phyloP scores from a whole-genome alignment of 108 stramenopile species.

The Cyclotella kingstonii region DNA sequence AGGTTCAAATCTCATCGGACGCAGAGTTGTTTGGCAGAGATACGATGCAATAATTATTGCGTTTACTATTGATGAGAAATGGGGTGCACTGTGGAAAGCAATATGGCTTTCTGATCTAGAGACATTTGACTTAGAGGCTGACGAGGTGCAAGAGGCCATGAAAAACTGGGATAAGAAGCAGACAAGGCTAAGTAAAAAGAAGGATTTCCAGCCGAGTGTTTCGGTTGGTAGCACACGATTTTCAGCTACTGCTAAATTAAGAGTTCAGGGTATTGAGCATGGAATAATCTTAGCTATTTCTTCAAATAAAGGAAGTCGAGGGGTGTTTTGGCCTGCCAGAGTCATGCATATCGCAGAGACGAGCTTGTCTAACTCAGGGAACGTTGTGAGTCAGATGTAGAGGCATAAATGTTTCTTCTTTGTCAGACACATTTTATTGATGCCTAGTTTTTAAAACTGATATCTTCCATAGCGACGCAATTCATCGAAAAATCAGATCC shows the following conservation, averaged over 20 bases:
- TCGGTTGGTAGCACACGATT: conserved; percentile 51
- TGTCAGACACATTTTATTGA: too few relatives aligned
- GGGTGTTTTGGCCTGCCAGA: conserved; percentile 84
- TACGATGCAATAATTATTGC: conserved; percentile 80
- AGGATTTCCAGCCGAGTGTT: background rate
- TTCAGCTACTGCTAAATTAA: conserved; percentile 53
- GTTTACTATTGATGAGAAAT: conserved; percentile 71
- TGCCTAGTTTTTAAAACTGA: too few relatives aligned
- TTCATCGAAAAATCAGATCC: conserved; percentile 57
- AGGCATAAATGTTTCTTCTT: too few relatives aligned
- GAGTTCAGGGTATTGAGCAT: conserved; percentile 73
- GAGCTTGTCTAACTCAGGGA: conserved; percentile 14
- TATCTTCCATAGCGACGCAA: conserved; percentile 39
- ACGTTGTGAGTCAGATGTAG: conserved; percentile 17
- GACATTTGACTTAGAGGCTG: conserved; percentile 82
- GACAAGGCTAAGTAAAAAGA: conserved; percentile 22
- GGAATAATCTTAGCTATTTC: conserved; percentile 80
- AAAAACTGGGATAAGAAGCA: conserved; percentile 63
- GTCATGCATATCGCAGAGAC: conserved; percentile 76
- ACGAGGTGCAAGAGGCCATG: conserved; percentile 66
- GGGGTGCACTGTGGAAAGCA: conserved; percentile 85
- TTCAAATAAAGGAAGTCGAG: conserved; percentile 54
- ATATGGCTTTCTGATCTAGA: conserved; percentile 72
- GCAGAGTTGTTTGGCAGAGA: conserved; percentile 60
- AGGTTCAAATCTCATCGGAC: conserved; percentile 65